Evolutionary conservation across 108 stramenopile species (phyloP).

Genomic region (Fragilariopsis cylindrus): DNA sequence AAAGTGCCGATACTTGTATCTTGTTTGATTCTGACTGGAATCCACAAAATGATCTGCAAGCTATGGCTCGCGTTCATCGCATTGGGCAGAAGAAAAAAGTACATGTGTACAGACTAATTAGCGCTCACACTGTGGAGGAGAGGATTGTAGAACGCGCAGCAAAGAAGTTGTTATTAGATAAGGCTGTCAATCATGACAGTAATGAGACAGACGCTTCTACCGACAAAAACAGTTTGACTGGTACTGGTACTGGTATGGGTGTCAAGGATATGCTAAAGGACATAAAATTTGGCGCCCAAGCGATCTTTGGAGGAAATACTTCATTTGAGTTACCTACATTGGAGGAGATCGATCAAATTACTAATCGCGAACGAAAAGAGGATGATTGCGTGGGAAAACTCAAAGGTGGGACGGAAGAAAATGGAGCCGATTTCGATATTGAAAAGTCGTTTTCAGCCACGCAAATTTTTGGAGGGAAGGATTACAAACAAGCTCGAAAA

Average conservation of each 20-base stretch:
- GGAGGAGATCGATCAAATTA: constrained; percentile 72
- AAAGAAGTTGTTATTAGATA: constrained; percentile 80
- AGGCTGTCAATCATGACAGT: constrained; percentile 61
- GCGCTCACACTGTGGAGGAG: constrained; percentile 84
- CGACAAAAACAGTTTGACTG: constrained; percentile 37
- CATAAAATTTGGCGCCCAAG: constrained; percentile 60
- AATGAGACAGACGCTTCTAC: constrained; percentile 18
- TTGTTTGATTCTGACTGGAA: constrained; percentile 87
- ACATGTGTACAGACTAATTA: constrained; percentile 83
- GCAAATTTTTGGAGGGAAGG: constrained; percentile 45
- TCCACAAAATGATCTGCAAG: constrained; percentile 91
- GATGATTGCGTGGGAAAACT: constrained; percentile 43
- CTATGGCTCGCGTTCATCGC: constrained; percentile 90
- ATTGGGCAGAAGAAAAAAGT: constrained; percentile 92
- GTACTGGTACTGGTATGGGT: constrained; percentile 38
- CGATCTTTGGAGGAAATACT: constrained; percentile 49
- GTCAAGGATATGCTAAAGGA: constrained; percentile 58
- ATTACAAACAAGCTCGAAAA: constrained; percentile 52
- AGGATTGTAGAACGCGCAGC: constrained; percentile 80
- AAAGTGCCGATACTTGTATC: constrained; percentile 88
- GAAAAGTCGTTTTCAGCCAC: constrained; percentile 46
- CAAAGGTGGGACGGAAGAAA: constrained; percentile 34
- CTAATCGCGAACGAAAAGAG: constrained; percentile 67
- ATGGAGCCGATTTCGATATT: constrained; percentile 49
- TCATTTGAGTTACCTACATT: constrained; percentile 57